phyloP scores from a whole-genome alignment of 345 rosid species.

The Rhodamnia rubescens region DNA sequence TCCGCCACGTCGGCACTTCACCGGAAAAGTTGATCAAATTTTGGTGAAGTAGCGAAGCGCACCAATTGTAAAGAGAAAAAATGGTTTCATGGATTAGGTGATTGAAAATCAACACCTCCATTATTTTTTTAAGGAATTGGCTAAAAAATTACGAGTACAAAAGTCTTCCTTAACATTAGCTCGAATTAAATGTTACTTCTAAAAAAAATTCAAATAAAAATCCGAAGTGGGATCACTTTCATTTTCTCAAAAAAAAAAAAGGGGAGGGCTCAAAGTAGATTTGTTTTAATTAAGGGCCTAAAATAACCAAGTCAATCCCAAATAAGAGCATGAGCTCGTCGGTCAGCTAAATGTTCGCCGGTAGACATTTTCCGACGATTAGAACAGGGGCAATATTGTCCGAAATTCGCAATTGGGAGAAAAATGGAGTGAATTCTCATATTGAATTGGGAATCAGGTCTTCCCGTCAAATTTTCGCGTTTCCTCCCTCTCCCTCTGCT shows the following conservation, averaged over 20 bases:
- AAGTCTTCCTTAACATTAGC: not conserved
- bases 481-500: not conserved
- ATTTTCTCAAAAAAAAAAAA: not conserved
- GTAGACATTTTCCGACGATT: not conserved
- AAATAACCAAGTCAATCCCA: fast-evolving
- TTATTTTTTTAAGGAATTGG: not conserved
- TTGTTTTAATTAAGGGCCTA: not conserved
- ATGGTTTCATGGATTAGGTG: not conserved
- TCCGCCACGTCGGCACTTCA: not conserved
- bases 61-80: not conserved
- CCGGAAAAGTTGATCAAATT: not conserved
- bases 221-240: not conserved
- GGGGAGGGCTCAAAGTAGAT: not conserved
- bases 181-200: not conserved
- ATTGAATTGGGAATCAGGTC: not conserved
- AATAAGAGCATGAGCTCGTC: fast-evolving
- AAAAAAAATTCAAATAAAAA: fast-evolving
- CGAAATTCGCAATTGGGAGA: not conserved
- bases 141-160: not conserved
- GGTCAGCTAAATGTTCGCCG: too few species aligned
- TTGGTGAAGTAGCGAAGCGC: not conserved
- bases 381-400: fast-evolving
- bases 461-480: not conserved
- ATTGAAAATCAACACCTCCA: not conserved
- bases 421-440: not conserved